These are phyloP conservation scores for Rhodotorula mucilaginosa DNA, from an alignment of 1,284 basidiomycete species.

Conservation along the genomic window DNA sequence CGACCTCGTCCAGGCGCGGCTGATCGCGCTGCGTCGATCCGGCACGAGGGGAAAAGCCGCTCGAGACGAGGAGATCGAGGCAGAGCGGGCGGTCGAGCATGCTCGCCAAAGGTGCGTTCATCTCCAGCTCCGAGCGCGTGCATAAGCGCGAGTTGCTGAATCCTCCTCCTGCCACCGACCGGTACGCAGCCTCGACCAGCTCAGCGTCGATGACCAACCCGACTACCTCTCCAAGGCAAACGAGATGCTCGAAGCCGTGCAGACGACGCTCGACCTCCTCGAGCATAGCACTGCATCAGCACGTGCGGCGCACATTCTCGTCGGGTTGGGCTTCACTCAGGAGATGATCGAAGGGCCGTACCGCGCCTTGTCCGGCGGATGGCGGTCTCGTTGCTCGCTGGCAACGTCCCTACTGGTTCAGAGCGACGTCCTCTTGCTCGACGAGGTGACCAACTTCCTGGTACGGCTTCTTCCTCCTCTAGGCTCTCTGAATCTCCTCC, in stretches of 20 bases:
- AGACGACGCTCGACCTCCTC: conserved; percentile 52
- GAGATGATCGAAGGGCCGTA: conserved; percentile 57
- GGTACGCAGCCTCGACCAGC: conserved; percentile 5
- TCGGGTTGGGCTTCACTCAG: conserved; percentile 63
- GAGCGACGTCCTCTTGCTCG: conserved; percentile 52
- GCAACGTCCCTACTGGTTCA: conserved; percentile 53
- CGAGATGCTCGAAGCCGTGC: conserved; percentile 51
- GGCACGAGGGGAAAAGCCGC: conserved; percentile 63
- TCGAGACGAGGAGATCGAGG: conserved; percentile 57
- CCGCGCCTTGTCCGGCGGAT: conserved; percentile 63
- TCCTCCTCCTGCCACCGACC: too few species aligned
- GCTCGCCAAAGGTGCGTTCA: not conserved
- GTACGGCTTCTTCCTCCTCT: not conserved
- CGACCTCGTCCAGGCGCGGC: conserved; percentile 56
- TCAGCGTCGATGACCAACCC: not conserved
- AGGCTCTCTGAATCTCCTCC: not conserved
- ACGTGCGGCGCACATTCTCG: conserved; percentile 60
- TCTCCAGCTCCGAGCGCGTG: too few species aligned
- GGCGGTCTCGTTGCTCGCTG: conserved; percentile 61
- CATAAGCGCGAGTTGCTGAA: not conserved
- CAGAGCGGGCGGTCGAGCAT: not conserved
- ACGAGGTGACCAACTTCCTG: conserved; percentile 55
- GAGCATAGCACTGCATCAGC: conserved; percentile 56
- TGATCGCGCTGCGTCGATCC: conserved; percentile 59
- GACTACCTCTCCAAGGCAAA: conserved; percentile 39